phyloP scores from a whole-genome alignment of 2,329 filamentous ascomycete genomes.

The Cladosporium sp. region DNA sequence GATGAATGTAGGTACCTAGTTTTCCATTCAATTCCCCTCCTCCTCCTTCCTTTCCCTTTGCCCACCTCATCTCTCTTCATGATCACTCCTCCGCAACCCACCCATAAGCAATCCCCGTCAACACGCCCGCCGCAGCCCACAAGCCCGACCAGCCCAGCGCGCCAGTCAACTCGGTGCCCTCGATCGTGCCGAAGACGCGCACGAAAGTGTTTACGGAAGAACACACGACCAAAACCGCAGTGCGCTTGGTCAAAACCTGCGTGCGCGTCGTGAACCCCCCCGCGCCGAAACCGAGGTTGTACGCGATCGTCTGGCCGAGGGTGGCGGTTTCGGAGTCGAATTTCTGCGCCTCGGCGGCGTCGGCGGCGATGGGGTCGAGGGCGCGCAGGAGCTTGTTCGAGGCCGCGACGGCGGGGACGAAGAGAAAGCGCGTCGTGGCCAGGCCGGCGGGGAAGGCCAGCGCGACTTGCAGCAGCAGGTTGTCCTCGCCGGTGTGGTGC shows the following conservation, averaged over 20 bases:
- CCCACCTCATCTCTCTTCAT: too few species aligned
- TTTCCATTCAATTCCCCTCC: not conserved
- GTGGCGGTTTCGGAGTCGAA: conserved; percentile 65
- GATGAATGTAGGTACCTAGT: too few species aligned
- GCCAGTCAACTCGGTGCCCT: conserved; percentile 65
- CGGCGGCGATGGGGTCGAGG: conserved; percentile 8
- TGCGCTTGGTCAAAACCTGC: conserved; percentile 53
- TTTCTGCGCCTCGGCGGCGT: conserved; percentile 29
- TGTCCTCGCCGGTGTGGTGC: conserved; percentile 61
- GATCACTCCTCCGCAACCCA: conserved; percentile 40
- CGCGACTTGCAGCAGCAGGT: conserved; percentile 43
- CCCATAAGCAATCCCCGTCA: conserved; percentile 55
- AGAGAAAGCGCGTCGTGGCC: conserved; percentile 72
- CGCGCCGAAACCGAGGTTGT: conserved; percentile 55
- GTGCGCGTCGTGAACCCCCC: conserved; percentile 70
- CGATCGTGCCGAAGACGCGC: conserved; percentile 62
- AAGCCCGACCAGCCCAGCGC: conserved; percentile 68
- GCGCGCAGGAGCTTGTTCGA: conserved; percentile 12
- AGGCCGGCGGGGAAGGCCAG: conserved; percentile 65
- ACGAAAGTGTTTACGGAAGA: conserved; percentile 56
- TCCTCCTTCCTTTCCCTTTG: not conserved
- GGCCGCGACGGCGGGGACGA: conserved; percentile 53
- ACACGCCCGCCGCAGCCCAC: conserved; percentile 64
- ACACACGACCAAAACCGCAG: conserved; percentile 44
- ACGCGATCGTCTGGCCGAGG: conserved; percentile 65